Conservation (phyloP, 163 green algal genomes). For the Chlamydomonas reinhardtii region DNA sequence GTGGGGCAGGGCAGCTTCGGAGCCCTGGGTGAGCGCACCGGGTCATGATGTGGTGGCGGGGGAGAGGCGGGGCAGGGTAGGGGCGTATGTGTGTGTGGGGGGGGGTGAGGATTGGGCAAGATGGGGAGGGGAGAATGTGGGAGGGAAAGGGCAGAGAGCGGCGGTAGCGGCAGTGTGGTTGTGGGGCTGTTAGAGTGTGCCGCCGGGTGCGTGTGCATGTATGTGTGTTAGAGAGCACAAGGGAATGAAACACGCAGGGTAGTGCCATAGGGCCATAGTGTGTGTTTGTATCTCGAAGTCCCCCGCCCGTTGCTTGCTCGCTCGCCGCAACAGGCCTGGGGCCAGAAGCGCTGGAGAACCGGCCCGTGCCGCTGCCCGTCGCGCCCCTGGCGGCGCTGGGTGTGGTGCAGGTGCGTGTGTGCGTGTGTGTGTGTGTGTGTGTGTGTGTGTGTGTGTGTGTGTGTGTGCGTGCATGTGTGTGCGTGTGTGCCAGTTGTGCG, state of each 20-base stretch:
- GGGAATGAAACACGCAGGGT: too few relatives aligned
- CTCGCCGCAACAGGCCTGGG: background rate
- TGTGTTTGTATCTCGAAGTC: too few relatives aligned
- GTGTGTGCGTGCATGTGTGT: background rate
- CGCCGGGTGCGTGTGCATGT: too few relatives aligned
- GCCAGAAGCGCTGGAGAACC: background rate
- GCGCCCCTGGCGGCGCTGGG: conserved; percentile 54
- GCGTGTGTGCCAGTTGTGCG: too few relatives aligned
- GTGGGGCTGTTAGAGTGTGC: too few relatives aligned
- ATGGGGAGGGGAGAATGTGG: too few relatives aligned
- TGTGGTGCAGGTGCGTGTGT: conserved; percentile 48
- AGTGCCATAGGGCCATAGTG: too few relatives aligned
- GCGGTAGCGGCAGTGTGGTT: too few relatives aligned
- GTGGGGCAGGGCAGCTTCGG: conserved; percentile 63
- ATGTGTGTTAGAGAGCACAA: too few relatives aligned
- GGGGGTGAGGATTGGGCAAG: too few relatives aligned
- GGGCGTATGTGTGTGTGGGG: background rate
- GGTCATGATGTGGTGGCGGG: background rate
- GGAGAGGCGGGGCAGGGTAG: background rate
- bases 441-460: background rate
- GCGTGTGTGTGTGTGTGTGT: background rate
- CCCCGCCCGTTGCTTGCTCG: background rate
- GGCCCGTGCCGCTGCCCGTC: conserved; percentile 33
- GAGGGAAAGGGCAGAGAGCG: too few relatives aligned
- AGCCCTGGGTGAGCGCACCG: conserved; percentile 48